Base-by-base conservation (phyloP, 1,139 yeast genomes). In the Yamadazyma jaroonii region DNA sequence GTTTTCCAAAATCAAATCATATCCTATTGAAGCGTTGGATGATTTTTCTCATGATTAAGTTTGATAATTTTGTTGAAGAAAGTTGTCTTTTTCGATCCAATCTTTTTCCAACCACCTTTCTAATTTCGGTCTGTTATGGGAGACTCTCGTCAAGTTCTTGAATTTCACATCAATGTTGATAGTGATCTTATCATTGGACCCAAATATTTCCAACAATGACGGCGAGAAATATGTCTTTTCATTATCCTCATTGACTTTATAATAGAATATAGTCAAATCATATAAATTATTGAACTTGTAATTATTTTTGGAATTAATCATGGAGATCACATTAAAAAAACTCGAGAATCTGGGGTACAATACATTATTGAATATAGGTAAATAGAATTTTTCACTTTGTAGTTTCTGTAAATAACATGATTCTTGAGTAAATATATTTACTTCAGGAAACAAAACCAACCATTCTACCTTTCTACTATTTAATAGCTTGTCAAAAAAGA, bases 391-490 rank as follows among this genome's bases (percentile, higher is more conserved):
- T 31, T 71, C 69, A 24, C 76, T 63, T 41, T 80, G 69, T 31
- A 69, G 66, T 31, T 66, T 61, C 44, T 82, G 87, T 10, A 80
- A 48, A 6, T 59, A 54, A 0, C 67, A 54, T 23, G 73, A 68
- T 25, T 68, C 70, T 4, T 66, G 58, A 0, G 80, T 74, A 59
- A 77, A 73, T 3, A 83, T 76, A 51, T 84, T 84, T 2, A 83
- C 90, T 55, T 84, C 94, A 0, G 94, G 92, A 43, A 84, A 84
- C 8, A 81, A 44, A 1, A 76, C 72, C 4, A 81, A 49, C 86
- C 86, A 81, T 45, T 72, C 72, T 3, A 71, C 65, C 13, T 45
- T 47, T 29, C 54, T 63, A 24, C 67, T 61, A 6, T 34, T 39
- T 6, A 58, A 25, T 9, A 67, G 40, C 13, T 52, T 44, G 1